phyloP scores from a whole-genome alignment of 2,329 filamentous ascomycete genomes.

The Thielaviopsis populi region DNA sequence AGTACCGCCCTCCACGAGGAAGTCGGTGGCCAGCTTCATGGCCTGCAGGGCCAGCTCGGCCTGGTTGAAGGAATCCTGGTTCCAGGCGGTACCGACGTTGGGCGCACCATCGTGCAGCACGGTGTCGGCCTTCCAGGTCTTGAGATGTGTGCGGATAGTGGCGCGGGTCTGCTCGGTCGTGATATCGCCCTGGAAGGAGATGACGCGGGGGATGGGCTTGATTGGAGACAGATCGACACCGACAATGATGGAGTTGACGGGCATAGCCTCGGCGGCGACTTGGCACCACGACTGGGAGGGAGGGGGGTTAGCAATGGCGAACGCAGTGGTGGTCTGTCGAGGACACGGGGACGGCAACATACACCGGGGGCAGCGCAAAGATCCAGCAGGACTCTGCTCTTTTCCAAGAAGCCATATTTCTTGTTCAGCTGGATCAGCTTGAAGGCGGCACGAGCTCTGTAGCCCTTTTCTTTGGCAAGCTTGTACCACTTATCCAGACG shows the following conservation, averaged over 20 bases:
- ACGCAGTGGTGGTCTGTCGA: neutral
- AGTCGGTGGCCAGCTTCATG: constrained; percentile 88
- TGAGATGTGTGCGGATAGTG: constrained; percentile 76
- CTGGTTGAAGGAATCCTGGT: constrained; percentile 95
- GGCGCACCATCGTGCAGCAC: constrained; percentile 95
- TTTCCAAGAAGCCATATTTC: constrained; percentile 95
- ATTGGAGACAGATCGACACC: constrained; percentile 92
- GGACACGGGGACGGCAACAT: constrained; percentile 25
- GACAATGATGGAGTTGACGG: constrained; percentile 72
- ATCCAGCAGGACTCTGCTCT: constrained; percentile 91
- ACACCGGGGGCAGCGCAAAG: constrained; percentile 92
- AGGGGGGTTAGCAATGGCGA: constrained; percentile 20
- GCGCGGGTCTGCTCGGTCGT: constrained; percentile 91
- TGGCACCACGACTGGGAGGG: constrained; percentile 69
- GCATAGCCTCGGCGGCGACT: constrained; percentile 92
- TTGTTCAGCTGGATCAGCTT: constrained; percentile 98
- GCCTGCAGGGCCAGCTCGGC: constrained; percentile 82
- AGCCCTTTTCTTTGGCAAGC: constrained; percentile 96
- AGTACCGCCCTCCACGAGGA: constrained; percentile 72
- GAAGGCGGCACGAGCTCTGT: constrained; percentile 88
- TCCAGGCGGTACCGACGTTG: constrained; percentile 96
- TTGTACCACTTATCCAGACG: constrained; percentile 99
- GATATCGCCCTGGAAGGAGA: constrained; percentile 94
- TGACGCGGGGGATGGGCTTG: constrained; percentile 85
- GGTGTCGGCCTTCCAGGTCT: constrained; percentile 90